Conservation (phyloP, 805 yeast genomes). For the Ogataea sp. region DNA sequence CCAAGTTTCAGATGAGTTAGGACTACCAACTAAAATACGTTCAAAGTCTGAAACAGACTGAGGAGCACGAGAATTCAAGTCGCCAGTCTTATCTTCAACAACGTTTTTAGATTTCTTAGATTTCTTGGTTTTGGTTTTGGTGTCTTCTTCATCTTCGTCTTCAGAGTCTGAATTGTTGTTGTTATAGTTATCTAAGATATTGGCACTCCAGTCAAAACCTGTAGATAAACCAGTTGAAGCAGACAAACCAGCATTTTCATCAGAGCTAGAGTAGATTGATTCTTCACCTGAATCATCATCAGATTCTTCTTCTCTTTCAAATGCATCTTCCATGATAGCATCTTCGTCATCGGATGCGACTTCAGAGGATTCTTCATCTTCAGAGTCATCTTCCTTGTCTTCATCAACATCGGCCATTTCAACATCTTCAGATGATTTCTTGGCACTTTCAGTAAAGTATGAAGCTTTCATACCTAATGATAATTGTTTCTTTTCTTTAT, state of each 20-base stretch:
- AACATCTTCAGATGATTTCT: conserved; percentile 24
- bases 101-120: conserved; percentile 41
- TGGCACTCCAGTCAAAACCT: conserved; percentile 95
- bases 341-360: conserved; percentile 23
- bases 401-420: conserved; percentile 23
- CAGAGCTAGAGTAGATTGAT: conserved; percentile 14
- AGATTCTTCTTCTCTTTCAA: conserved; percentile 11
- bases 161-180: conserved; percentile 51
- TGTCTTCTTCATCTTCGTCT: conserved; percentile 47
- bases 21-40: conserved; percentile 83
- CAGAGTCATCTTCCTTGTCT: conserved; percentile 25
- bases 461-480: conserved; percentile 95
- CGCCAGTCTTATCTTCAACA: conserved; percentile 78
- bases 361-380: conserved; percentile 17
- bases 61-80: conserved; percentile 76
- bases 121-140: conserved; percentile 27
- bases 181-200: conserved; percentile 53
- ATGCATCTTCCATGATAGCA: conserved; percentile 28
- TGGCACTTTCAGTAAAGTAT: conserved; percentile 39
- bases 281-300: conserved; percentile 16
- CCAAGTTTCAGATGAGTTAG: conserved; percentile 91
- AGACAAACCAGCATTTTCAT: conserved; percentile 20
- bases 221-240: conserved; percentile 58
- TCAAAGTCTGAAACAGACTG: conserved; percentile 91
- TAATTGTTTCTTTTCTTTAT: conserved; percentile 59